These are phyloP conservation scores for Colletotrichum tofieldiae DNA, from an alignment of 2,329 filamentous ascomycete species.

Conservation along the genomic window DNA sequence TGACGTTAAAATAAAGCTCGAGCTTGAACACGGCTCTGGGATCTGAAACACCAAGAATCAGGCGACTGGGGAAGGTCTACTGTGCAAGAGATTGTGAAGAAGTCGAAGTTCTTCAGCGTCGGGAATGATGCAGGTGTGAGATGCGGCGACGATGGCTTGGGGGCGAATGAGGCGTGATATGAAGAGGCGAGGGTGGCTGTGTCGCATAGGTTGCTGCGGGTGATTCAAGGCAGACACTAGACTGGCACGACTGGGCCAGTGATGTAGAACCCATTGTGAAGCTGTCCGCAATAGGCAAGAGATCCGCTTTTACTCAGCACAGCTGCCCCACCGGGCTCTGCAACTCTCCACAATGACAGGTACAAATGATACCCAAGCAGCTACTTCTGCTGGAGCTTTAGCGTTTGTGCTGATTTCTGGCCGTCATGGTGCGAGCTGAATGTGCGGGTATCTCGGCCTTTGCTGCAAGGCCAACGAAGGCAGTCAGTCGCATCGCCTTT, in stretches of 20 bases:
- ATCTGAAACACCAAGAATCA: constrained; percentile 22
- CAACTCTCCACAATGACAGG: background rate
- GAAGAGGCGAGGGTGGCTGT: constrained; percentile 33
- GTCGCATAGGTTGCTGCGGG: background rate
- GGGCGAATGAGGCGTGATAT: constrained; percentile 18
- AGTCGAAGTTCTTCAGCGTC: background rate
- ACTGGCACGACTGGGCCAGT: background rate
- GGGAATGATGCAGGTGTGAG: constrained; percentile 9
- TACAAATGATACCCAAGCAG: background rate
- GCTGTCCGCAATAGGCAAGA: constrained; percentile 36
- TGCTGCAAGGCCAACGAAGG: too few relatives aligned
- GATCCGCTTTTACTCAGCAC: background rate
- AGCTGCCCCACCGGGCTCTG: constrained; percentile 13
- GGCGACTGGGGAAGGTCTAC: background rate
- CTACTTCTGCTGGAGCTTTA: background rate
- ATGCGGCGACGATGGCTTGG: constrained; percentile 11
- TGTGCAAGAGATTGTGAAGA: background rate
- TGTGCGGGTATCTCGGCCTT: background rate
- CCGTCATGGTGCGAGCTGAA: background rate
- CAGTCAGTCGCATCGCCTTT: background rate
- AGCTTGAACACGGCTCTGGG: constrained; percentile 20
- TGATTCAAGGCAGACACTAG: constrained; percentile 3
- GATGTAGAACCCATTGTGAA: constrained; percentile 8
- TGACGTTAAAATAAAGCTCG: constrained; percentile 36
- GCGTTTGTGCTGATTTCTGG: background rate